A percentile compares a stretch with the other conserved stretches of the same genome.
These are phyloP conservation scores for Boeremia exigua DNA, from an alignment of 2,329 filamentous ascomycete genomes.

Conservation along the genomic window DNA sequence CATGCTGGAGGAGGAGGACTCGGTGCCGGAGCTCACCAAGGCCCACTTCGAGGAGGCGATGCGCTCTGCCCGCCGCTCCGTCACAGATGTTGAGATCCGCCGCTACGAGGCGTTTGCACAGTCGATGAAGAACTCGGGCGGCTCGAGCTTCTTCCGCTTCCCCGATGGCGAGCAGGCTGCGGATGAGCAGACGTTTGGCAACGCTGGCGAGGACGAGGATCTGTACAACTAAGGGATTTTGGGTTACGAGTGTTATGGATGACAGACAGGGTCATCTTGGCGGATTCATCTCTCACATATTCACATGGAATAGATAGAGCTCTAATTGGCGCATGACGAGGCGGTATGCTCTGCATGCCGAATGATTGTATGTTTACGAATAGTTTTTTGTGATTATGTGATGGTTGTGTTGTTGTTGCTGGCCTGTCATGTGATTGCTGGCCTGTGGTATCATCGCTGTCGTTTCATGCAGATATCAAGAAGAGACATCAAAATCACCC, in stretches of 20 bases:
- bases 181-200: conserved; percentile 67
- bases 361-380: conserved; percentile 1
- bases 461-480: too few relatives aligned
- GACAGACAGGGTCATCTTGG: conserved; percentile 16
- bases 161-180: conserved; percentile 61
- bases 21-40: conserved; percentile 93
- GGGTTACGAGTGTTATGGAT: conserved; percentile 20
- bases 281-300: conserved; percentile 20
- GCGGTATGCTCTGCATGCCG: conserved; percentile 1
- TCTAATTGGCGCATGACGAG: conserved; percentile 21
- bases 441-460: not conserved
- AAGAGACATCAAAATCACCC: too few relatives aligned
- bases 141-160: conserved; percentile 98
- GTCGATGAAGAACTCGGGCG: conserved; percentile 98
- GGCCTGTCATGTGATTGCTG: too few relatives aligned
- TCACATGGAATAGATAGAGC: conserved; percentile 25
- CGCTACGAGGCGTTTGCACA: conserved; percentile 98
- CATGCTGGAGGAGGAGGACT: conserved; percentile 82
- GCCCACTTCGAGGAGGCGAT: conserved; percentile 99
- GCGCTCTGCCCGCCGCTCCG: conserved; percentile 90
- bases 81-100: conserved; percentile 95
- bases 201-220: conserved; percentile 92
- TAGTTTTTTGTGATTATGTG: not conserved
- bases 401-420: not conserved
- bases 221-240: conserved; percentile 80